Conservation (phyloP, 2,329 filamentous ascomycete genomes). For the Xylariaceae sp. region DNA sequence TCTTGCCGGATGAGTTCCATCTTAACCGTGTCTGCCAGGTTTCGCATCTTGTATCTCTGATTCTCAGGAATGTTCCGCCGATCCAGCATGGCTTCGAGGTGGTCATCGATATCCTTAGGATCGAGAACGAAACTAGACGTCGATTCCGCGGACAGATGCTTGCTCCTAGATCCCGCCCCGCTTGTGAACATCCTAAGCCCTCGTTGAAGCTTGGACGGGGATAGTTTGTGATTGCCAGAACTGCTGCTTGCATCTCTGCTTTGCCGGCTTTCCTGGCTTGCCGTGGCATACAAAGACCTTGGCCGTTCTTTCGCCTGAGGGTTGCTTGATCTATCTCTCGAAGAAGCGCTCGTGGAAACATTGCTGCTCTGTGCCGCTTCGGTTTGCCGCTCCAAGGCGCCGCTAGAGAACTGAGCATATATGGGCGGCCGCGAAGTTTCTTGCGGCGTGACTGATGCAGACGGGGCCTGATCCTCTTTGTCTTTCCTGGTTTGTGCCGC, state of each 20-base stretch:
- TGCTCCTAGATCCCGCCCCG: constrained; percentile 38
- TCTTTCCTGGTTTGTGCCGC: constrained; percentile 54
- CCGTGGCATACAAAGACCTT: constrained; percentile 46
- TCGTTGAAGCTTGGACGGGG: constrained; percentile 39
- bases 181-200: constrained; percentile 40
- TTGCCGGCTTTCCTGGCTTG: constrained; percentile 22
- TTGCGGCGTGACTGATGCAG: constrained; percentile 40
- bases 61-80: constrained; percentile 90
- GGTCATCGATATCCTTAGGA: constrained; percentile 52
- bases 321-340: constrained; percentile 22
- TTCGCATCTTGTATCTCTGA: constrained; percentile 92
- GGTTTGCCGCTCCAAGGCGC: constrained; percentile 31
- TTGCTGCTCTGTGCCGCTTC: constrained; percentile 14
- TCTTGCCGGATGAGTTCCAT: constrained; percentile 92
- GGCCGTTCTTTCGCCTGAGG: constrained; percentile 42
- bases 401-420: constrained; percentile 68
- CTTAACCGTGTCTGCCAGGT: constrained; percentile 83
- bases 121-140: constrained; percentile 52
- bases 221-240: constrained; percentile 25
- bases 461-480: constrained; percentile 77
- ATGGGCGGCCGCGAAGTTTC: constrained; percentile 61
- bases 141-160: constrained; percentile 36
- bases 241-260: constrained; percentile 18
- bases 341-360: constrained; percentile 16
- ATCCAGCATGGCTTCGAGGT: constrained; percentile 65